phyloP scores from a whole-genome alignment of 768 basidiomycete species.

The Tylopilus subfusipes region DNA sequence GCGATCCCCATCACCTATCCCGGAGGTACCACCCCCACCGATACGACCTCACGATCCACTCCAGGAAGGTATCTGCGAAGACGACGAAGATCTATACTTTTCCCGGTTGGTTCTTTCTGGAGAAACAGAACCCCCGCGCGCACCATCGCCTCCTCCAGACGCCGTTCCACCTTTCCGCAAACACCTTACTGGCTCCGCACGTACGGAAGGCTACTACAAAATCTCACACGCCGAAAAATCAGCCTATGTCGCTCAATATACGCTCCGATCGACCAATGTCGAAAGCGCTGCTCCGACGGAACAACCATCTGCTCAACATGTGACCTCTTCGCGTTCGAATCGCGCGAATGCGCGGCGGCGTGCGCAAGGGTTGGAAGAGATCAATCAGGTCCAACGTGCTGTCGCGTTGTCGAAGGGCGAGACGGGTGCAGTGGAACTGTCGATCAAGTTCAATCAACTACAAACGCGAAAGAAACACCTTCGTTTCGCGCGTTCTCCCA shows the following conservation, averaged over 20 bases:
- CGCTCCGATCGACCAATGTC: conserved; percentile 51
- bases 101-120: conserved; percentile 40
- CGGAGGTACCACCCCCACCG: conserved; percentile 39
- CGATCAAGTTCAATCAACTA: conserved; percentile 98
- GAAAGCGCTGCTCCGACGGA: conserved; percentile 38
- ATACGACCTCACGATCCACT: conserved; percentile 51
- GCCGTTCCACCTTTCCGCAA: conserved; percentile 58
- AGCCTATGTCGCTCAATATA: conserved; percentile 87
- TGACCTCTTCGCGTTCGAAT: conserved; percentile 81
- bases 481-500: conserved; percentile 90
- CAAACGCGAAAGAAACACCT: conserved; percentile 98
- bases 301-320: conserved; percentile 48
- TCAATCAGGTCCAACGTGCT: conserved; percentile 84
- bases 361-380: conserved; percentile 90
- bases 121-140: conserved; percentile 22
- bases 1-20: conserved; percentile 51
- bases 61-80: conserved; percentile 60
- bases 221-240: conserved; percentile 91
- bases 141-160: conserved; percentile 36
- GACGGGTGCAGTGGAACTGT: conserved; percentile 62
- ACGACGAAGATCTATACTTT: conserved; percentile 90
- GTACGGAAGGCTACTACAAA: conserved; percentile 95
- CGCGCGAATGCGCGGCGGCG: conserved; percentile 90
- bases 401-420: conserved; percentile 75
- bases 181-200: conserved; percentile 81